Evolutionary conservation across 495 filamentous ascomycete genomes (phyloP).

Genomic region (Penicillium steckii): DNA sequence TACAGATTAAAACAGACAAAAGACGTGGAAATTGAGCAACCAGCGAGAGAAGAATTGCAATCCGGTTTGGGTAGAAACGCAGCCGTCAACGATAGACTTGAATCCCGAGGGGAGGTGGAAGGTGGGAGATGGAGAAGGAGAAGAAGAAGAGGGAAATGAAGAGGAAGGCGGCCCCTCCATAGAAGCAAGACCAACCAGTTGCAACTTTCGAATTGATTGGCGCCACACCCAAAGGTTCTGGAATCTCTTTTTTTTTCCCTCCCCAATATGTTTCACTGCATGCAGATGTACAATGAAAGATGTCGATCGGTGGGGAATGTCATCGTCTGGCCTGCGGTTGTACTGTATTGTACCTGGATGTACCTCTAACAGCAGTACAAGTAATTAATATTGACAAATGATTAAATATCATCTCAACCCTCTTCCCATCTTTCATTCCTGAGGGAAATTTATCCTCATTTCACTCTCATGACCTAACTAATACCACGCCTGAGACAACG

Average conservation of each 20-base stretch:
- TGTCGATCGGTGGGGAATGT: slow-evolving; percentile 27
- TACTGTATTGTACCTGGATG: too few relatives aligned
- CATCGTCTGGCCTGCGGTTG: background rate
- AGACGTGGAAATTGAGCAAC: slow-evolving; percentile 8
- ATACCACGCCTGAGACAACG: background rate
- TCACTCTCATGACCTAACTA: too few relatives aligned
- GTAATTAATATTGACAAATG: too few relatives aligned
- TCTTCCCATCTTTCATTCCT: too few relatives aligned
- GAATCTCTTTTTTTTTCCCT: too few relatives aligned
- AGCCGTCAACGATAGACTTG: too few relatives aligned
- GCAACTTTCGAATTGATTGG: background rate
- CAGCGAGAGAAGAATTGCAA: background rate
- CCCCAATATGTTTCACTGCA: slow-evolving; percentile 22
- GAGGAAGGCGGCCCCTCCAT: background rate
- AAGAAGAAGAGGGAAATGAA: too few relatives aligned
- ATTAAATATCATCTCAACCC: too few relatives aligned
- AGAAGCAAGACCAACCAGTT: background rate
- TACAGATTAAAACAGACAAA: too few relatives aligned
- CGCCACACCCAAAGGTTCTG: slow-evolving; percentile 23
- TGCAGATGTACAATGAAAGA: slow-evolving; percentile 13
- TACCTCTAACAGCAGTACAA: too few relatives aligned
- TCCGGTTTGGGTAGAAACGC: background rate
- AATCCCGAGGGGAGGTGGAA: too few relatives aligned
- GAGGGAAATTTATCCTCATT: background rate
- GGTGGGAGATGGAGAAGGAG: background rate